A percentile compares a stretch with the other conserved stretches of the same genome.
These are phyloP conservation scores for Miamiensis avidus DNA, from an alignment of 169 alveolate species.

Conservation along the genomic window DNA sequence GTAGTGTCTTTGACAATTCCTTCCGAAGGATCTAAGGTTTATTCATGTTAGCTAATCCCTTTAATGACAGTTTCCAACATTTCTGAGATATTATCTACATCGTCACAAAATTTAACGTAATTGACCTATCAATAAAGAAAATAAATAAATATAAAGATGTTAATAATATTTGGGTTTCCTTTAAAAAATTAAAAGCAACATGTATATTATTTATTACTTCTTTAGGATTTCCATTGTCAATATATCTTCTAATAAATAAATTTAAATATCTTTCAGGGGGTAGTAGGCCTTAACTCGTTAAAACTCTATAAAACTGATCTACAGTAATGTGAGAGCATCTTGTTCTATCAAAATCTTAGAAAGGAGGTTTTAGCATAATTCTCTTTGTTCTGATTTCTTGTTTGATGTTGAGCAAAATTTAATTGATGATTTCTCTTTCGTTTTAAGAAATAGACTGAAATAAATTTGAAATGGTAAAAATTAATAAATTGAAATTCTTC, in stretches of 20 bases:
- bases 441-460: constrained; percentile 52
- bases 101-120: constrained; percentile 72
- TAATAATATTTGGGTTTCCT: too few species aligned
- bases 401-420: constrained; percentile 46
- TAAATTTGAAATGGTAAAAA: not conserved
- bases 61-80: constrained; percentile 58
- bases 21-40: constrained; percentile 28
- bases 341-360: constrained; percentile 71
- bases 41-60: constrained; percentile 31
- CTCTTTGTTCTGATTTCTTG: constrained; percentile 55
- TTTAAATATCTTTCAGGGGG: constrained; percentile 57
- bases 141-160: too few species aligned
- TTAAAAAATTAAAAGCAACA: too few species aligned
- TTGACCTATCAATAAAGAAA: constrained; percentile 19
- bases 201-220: constrained; percentile 38
- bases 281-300: constrained; percentile 53
- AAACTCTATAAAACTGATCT: constrained; percentile 63
- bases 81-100: constrained; percentile 74
- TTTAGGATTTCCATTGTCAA: constrained; percentile 64
- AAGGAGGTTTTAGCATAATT: constrained; percentile 64
- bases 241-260: constrained; percentile 57
- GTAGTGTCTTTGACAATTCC: constrained; percentile 37
- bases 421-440: constrained; percentile 42
- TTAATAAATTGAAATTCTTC: not conserved
- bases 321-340: constrained; percentile 63